These are phyloP conservation scores for Polymyxa betae DNA, from an alignment of 208 protist species.

Conservation along the genomic window DNA sequence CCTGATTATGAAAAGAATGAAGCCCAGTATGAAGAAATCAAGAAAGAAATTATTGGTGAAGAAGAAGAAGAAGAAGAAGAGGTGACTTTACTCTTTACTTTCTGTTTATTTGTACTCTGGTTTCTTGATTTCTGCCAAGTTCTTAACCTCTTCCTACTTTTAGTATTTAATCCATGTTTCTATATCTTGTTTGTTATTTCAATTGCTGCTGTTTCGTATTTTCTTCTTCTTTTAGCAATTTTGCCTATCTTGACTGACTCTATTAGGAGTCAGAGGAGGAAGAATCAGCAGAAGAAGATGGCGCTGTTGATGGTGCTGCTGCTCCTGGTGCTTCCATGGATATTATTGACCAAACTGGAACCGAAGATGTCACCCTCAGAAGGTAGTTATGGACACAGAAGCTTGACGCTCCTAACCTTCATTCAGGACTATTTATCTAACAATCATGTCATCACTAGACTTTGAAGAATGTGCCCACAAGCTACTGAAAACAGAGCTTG, in stretches of 20 bases:
- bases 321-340: constrained; percentile 59
- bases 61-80: constrained; percentile 60
- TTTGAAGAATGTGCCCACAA: constrained; percentile 98
- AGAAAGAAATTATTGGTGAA: constrained; percentile 86
- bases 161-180: neutral
- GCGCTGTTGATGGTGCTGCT: constrained; percentile 58
- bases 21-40: constrained; percentile 85
- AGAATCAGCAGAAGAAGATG: constrained; percentile 72
- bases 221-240: constrained; percentile 79
- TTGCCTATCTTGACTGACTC: constrained; percentile 81
- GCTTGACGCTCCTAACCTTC: neutral
- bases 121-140: neutral
- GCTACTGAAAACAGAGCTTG: constrained; percentile 82
- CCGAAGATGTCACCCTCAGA: constrained; percentile 84
- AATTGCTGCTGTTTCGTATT: neutral
- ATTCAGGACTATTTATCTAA: constrained; percentile 91
- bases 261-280: constrained; percentile 74
- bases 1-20: constrained; percentile 88
- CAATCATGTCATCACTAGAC: constrained; percentile 92
- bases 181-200: neutral
- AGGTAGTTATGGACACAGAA: neutral
- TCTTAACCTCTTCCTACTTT: neutral
- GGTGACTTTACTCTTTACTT: neutral
- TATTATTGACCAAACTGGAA: constrained; percentile 78
- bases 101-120: neutral